Conservation (phyloP, 1,139 yeast species). For the Pichia sp. region DNA sequence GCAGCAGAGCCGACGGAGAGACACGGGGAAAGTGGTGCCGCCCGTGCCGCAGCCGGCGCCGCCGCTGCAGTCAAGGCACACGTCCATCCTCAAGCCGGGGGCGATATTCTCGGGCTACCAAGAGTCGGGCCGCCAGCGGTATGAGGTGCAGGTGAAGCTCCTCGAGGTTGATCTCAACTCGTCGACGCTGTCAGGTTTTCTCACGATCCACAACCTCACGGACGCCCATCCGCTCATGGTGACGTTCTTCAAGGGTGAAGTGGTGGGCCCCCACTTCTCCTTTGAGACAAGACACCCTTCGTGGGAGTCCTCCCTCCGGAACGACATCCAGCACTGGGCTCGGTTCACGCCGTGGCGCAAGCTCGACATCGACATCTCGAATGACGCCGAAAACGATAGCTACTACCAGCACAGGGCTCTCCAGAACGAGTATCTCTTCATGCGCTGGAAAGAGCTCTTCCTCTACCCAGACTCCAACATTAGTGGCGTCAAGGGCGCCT, state of each 20-base stretch:
- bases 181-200: conserved; percentile 67
- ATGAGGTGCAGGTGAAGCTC: conserved; percentile 68
- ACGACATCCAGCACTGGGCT: conserved; percentile 2
- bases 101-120: conserved; percentile 66
- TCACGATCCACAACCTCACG: conserved; percentile 77
- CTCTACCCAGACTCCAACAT: conserved; percentile 74
- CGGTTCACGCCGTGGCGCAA: background rate
- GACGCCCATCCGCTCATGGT: conserved; percentile 71
- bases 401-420: conserved; percentile 33
- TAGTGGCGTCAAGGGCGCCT: conserved; percentile 70
- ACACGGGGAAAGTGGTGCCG: background rate
- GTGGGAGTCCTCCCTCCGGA: conserved; percentile 50
- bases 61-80: background rate
- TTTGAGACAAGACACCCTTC: conserved; percentile 42
- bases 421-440: conserved; percentile 55
- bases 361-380: conserved; percentile 15
- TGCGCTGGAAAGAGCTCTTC: conserved; percentile 95
- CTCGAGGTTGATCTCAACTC: conserved; percentile 61
- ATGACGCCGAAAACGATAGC: conserved; percentile 28
- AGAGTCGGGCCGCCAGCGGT: conserved; percentile 62
- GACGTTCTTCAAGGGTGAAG: conserved; percentile 85
- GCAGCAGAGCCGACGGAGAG: background rate
- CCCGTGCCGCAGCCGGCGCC: background rate
- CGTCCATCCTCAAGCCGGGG: conserved; percentile 55
- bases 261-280: conserved; percentile 57